phyloP scores from a whole-genome alignment of 768 basidiomycete genomes.

The Russula lepida region DNA sequence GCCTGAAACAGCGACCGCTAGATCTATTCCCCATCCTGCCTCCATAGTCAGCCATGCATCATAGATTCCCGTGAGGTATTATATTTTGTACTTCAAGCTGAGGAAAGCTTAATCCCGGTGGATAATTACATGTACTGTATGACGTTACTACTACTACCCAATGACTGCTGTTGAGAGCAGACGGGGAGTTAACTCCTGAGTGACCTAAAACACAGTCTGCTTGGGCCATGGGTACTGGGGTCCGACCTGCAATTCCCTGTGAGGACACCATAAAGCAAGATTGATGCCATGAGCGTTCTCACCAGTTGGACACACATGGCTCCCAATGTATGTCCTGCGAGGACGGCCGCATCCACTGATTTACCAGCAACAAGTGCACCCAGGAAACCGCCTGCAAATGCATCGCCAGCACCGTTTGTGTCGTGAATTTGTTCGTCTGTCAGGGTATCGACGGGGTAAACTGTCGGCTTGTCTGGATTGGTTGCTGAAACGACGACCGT shows the following conservation, averaged over 20 bases:
- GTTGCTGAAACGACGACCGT: slow-evolving; percentile 68
- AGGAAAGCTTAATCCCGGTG: slow-evolving; percentile 28
- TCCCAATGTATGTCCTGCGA: slow-evolving; percentile 81
- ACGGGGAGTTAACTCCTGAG: slow-evolving; percentile 12
- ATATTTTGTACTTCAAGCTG: slow-evolving; percentile 29
- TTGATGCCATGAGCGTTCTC: slow-evolving; percentile 19
- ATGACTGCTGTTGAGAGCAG: slow-evolving; percentile 35
- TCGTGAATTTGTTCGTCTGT: slow-evolving; percentile 69
- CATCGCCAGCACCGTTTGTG: slow-evolving; percentile 97
- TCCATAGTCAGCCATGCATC: not conserved
- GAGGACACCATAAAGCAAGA: not conserved
- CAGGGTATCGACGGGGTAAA: slow-evolving; percentile 52
- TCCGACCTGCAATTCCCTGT: slow-evolving; percentile 35
- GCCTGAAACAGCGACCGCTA: not conserved
- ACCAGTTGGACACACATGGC: slow-evolving; percentile 80
- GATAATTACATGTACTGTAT: slow-evolving; percentile 20
- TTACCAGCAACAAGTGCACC: slow-evolving; percentile 80
- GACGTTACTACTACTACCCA: slow-evolving; percentile 11
- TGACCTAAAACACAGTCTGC: slow-evolving; percentile 34
- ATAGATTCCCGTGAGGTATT: slow-evolving; percentile 11
- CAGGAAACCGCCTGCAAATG: slow-evolving; percentile 93
- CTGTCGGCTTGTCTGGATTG: slow-evolving; percentile 45
- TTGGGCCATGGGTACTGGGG: slow-evolving; percentile 53
- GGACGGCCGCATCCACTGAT: slow-evolving; percentile 63
- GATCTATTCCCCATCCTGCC: not conserved